These are phyloP conservation scores for Capsicum rhomboideum DNA, from an alignment of 257 asterid species.

Conservation along the genomic window DNA sequence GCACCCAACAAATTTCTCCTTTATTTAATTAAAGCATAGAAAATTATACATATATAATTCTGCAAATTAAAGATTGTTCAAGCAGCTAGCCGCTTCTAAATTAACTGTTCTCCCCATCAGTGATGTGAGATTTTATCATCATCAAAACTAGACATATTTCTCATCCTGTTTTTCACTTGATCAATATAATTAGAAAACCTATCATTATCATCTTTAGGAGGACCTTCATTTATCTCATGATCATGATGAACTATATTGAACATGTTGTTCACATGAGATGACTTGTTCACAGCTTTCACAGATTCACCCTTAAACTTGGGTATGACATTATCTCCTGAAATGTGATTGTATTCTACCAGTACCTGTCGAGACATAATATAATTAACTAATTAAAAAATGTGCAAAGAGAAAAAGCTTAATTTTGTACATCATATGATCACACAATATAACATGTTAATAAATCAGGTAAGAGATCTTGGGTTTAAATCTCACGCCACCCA, in stretches of 20 bases:
- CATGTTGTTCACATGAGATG: background rate
- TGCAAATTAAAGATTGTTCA: background rate
- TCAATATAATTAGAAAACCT: constrained; percentile 24
- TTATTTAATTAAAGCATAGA: background rate
- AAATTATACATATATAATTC: background rate
- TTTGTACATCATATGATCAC: background rate
- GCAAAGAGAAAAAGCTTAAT: background rate
- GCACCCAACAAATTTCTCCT: background rate
- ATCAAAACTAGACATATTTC: constrained; percentile 16
- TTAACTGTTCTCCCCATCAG: background rate
- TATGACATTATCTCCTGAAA: background rate
- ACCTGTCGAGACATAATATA: background rate
- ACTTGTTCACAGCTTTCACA: background rate
- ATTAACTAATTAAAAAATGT: background rate
- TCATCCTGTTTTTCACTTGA: constrained; percentile 22
- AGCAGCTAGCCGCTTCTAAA: background rate
- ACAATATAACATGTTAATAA: background rate
- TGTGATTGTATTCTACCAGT: background rate
- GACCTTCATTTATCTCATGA: background rate
- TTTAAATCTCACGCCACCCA: too few species aligned
- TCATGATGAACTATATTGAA: background rate
- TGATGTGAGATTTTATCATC: constrained; percentile 24
- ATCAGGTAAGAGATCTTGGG: background rate
- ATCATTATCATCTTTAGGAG: background rate
- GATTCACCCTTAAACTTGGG: background rate